Conservation (phyloP, 768 basidiomycete genomes). For the Auricularia sp. region DNA sequence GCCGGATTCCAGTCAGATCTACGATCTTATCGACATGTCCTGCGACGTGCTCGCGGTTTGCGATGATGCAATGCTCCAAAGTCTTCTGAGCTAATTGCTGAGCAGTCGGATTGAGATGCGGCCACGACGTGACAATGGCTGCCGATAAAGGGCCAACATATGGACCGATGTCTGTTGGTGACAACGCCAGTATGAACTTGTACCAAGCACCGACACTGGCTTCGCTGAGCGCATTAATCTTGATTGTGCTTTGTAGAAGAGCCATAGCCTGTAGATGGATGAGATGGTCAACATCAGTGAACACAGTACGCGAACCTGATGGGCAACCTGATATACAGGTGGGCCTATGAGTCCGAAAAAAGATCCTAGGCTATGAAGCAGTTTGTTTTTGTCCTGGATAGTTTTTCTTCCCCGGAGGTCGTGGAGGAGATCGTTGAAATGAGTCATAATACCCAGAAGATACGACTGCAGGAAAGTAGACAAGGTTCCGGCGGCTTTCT, state of each 20-base stretch:
- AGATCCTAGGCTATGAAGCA: conserved; percentile 67
- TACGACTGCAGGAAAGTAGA: conserved; percentile 57
- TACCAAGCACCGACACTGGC: conserved; percentile 75
- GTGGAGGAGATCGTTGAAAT: conserved; percentile 78
- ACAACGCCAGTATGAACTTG: conserved; percentile 59
- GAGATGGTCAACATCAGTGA: conserved; percentile 23
- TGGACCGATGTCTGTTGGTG: conserved; percentile 61
- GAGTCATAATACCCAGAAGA: conserved; percentile 76
- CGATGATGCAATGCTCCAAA: conserved; percentile 60
- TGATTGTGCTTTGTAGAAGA: conserved; percentile 83
- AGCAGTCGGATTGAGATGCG: conserved; percentile 41
- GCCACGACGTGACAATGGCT: conserved; percentile 72
- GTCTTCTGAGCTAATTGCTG: conserved; percentile 45
- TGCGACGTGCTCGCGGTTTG: conserved; percentile 44
- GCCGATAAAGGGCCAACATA: conserved; percentile 84
- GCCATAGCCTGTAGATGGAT: conserved; percentile 70
- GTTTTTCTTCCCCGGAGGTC: conserved; percentile 73
- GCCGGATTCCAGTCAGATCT: conserved; percentile 62
- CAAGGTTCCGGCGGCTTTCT: conserved; percentile 25
- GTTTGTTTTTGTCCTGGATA: conserved; percentile 55
- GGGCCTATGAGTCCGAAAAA: conserved; percentile 63
- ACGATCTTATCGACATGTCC: conserved; percentile 66
- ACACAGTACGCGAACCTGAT: conserved; percentile 55
- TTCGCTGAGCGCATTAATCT: conserved; percentile 61
- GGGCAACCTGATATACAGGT: conserved; percentile 63